Conservation (phyloP, 106 monocot species). For the Dendrobium chrysotoxum region DNA sequence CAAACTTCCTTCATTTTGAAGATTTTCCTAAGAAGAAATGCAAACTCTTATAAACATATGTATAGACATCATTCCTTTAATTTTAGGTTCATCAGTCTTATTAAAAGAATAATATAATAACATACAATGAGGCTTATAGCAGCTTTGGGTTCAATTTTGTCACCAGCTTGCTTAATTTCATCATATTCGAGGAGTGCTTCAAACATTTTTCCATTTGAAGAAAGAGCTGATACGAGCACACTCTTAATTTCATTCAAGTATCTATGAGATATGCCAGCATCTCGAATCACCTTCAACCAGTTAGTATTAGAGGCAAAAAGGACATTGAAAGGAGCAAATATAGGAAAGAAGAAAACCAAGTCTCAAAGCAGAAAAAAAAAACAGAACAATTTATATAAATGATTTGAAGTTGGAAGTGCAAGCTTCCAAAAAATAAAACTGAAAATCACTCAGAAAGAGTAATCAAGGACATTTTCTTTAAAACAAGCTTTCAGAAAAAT, state of each 20-base stretch:
- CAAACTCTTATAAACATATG: not conserved
- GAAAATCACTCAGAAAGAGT: not conserved
- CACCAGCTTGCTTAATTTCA: conserved; percentile 68
- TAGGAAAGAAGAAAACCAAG: not conserved
- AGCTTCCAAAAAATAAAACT: not conserved
- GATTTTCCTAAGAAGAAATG: conserved; percentile 39
- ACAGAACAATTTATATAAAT: not conserved
- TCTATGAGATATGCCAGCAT: conserved; percentile 36
- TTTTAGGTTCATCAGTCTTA: not conserved
- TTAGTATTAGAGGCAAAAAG: not conserved
- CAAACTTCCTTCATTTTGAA: conserved; percentile 46
- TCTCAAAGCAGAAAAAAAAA: not conserved
- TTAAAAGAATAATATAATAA: not conserved
- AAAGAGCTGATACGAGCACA: conserved; percentile 62
- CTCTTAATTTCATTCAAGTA: conserved; percentile 55
- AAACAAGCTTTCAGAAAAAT: not conserved
- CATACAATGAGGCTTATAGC: conserved; percentile 68
- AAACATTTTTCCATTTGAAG: conserved; percentile 58
- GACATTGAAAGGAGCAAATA: not conserved
- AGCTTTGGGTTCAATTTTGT: conserved; percentile 54
- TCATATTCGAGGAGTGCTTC: conserved; percentile 69
- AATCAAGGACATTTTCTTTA: not conserved
- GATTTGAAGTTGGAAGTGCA: not conserved
- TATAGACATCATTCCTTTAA: not conserved
- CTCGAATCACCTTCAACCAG: conserved; percentile 46